Evolutionary conservation across 495 filamentous ascomycete genomes (phyloP).

Genomic region (Echria macrotheca): DNA sequence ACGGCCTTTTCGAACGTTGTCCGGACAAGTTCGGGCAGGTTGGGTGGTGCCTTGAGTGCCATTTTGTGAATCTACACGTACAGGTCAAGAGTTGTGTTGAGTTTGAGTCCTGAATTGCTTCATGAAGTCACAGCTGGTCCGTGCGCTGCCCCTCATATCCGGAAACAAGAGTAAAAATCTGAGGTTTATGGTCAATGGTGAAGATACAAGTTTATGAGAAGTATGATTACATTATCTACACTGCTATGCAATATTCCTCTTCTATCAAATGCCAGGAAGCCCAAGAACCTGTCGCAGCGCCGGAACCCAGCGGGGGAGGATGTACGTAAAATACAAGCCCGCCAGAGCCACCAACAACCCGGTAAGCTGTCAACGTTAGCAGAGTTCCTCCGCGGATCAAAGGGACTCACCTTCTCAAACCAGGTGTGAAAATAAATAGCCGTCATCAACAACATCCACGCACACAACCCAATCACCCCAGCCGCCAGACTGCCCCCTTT

Average conservation of each 20-base stretch:
- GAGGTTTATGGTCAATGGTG: no score
- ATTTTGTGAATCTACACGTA: not conserved
- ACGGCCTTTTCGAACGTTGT: constrained; percentile 49
- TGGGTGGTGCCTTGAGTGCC: constrained; percentile 20
- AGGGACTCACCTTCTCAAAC: constrained; percentile 78
- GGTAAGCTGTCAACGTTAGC: constrained; percentile 49
- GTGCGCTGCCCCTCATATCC: constrained; percentile 16
- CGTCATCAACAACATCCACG: constrained; percentile 98
- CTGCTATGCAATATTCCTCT: no score
- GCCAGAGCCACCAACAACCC: constrained; percentile 65
- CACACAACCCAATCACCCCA: constrained; percentile 56
- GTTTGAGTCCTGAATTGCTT: constrained; percentile 21
- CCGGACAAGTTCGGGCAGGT: constrained; percentile 51
- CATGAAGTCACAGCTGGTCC: constrained; percentile 31
- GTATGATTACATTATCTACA: constrained; percentile 6
- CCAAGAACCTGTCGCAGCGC: constrained; percentile 63
- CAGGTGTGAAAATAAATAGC: constrained; percentile 97
- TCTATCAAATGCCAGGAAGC: constrained; percentile 58
- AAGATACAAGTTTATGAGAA: no score
- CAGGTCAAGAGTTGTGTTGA: not conserved
- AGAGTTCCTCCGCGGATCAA: not conserved
- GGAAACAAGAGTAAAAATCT: no score
- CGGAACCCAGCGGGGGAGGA: constrained; percentile 63
- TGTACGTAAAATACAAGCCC: constrained; percentile 68
- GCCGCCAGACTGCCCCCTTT: constrained; percentile 43